Base-by-base conservation (phyloP, 2,329 filamentous ascomycete species). In the Trichoderma koningiopsis region DNA sequence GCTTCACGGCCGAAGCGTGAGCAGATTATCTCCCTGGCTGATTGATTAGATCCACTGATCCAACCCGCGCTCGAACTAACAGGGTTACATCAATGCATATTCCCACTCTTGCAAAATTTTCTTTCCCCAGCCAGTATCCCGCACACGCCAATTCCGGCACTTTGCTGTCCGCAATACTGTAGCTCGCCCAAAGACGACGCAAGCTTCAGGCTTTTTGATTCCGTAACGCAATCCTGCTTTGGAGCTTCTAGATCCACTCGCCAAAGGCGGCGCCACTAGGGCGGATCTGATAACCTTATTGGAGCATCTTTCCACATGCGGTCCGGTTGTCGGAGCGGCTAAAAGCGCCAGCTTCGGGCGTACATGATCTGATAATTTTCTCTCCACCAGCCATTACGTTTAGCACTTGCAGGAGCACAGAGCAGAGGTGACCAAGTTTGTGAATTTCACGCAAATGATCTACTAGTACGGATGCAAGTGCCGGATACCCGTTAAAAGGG, bases 261-360 rank as follows among this genome's bases (percentile, higher is more conserved):
- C 27, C 37, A 35, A n/a, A 37, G 19, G 62, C 24, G 37, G 53
- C 53, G 60, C 37, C 53, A 52, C 53, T 58, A 22, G 35, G 10
- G 58, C 72, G 72, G 73, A 74, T 74, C 73, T 69, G 73, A 74
- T 74, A 74, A 74, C 72, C 71, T 70, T 71, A 70, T 68, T 72
- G 69, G 56, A 35, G 40, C 35, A 27, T 35, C 27, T 56, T 67
- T 56, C 29, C 14, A 35, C 13, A 29, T 57, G 52, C 24, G 64
- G 35, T 33, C 61, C 68, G 52, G 67, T 68, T 47, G 27, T 68
- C 67, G 67, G 67, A 68, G 58, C 49, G 37, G 53, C 49, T 49
- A 55, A 68, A 56, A 19, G 43, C 37, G 52, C 13, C 33, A n/a
- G 40, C 29, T 40, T 22, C 16, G 29, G 33, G 22, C 24, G 49